A percentile compares a stretch with the other conserved stretches of the same genome.
These are phyloP conservation scores for Podosphaera aphanis DNA, from an alignment of 2,329 filamentous ascomycete species.

Conservation along the genomic window DNA sequence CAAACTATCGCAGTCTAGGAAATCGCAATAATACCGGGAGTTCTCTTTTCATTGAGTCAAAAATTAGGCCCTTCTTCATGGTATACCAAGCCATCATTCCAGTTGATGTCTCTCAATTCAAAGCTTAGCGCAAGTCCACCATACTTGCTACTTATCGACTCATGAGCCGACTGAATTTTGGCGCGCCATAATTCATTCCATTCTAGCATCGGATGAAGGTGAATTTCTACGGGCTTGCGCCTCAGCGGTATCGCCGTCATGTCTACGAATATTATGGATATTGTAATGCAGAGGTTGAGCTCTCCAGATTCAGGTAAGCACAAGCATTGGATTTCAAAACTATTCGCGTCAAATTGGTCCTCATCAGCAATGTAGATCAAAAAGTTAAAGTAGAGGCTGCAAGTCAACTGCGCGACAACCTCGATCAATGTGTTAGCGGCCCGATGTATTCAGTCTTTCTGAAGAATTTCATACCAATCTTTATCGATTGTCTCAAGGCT, in stretches of 20 bases:
- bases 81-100: not conserved
- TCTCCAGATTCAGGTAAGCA: conserved; percentile 18
- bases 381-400: conserved; percentile 65
- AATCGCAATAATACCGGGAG: not conserved
- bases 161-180: not conserved
- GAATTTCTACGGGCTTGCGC: not conserved
- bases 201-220: not conserved
- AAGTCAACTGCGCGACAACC: conserved; percentile 66
- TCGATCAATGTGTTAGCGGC: conserved; percentile 68
- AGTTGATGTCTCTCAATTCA: not conserved
- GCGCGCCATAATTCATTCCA: not conserved
- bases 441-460: conserved; percentile 61
- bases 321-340: not conserved
- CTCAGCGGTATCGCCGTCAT: conserved; percentile 23
- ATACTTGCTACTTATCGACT: not conserved
- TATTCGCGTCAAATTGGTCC: not conserved
- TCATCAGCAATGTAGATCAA: conserved; percentile 32
- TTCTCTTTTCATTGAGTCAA: not conserved
- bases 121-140: not conserved
- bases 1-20: not conserved
- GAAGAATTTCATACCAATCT: conserved; percentile 69
- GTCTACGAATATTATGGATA: conserved; percentile 36
- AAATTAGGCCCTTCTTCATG: not conserved
- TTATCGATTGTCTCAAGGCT: conserved; percentile 63
- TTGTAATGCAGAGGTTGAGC: conserved; percentile 32